These are phyloP conservation scores for Hamamelis virginiana DNA, from an alignment of 164 flowering plant genomes.

Conservation along the genomic window DNA sequence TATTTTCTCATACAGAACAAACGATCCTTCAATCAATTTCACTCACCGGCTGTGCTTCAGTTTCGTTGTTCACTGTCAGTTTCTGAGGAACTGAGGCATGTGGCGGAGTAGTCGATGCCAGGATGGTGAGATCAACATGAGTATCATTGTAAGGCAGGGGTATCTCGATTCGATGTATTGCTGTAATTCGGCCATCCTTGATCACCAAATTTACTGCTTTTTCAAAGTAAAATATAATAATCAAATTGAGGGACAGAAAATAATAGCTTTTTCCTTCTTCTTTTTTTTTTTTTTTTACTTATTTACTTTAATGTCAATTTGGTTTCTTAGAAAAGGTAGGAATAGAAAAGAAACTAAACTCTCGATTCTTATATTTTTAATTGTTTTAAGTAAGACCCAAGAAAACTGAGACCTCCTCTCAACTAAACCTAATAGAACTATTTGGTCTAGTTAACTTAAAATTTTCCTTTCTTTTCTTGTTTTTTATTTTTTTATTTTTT, in stretches of 20 bases:
- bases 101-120: slow-evolving; percentile 20
- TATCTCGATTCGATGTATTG: not conserved
- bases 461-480: too few relatives aligned
- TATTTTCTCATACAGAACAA: not conserved
- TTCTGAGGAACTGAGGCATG: slow-evolving; percentile 13
- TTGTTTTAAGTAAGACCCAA: too few relatives aligned
- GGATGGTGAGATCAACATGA: slow-evolving; percentile 15
- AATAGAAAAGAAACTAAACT: too few relatives aligned
- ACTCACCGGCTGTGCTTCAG: slow-evolving; percentile 2
- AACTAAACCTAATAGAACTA: too few relatives aligned
- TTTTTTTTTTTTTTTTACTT: too few relatives aligned
- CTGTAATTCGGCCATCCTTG: slow-evolving; percentile 26
- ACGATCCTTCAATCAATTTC: not conserved
- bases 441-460: too few relatives aligned
- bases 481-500: too few relatives aligned
- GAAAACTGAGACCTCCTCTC: too few relatives aligned
- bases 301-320: too few relatives aligned
- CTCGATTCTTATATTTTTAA: too few relatives aligned
- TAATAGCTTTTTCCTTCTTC: not conserved
- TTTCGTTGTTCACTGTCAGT: not conserved
- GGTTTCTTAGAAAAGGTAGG: too few relatives aligned
- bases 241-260: not conserved
- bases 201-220: slow-evolving; percentile 33
- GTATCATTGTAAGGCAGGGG: slow-evolving; percentile 7
- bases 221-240: not conserved